Evolutionary conservation across 345 rosid species (phyloP).

Genomic region (Lepidium aucheri): DNA sequence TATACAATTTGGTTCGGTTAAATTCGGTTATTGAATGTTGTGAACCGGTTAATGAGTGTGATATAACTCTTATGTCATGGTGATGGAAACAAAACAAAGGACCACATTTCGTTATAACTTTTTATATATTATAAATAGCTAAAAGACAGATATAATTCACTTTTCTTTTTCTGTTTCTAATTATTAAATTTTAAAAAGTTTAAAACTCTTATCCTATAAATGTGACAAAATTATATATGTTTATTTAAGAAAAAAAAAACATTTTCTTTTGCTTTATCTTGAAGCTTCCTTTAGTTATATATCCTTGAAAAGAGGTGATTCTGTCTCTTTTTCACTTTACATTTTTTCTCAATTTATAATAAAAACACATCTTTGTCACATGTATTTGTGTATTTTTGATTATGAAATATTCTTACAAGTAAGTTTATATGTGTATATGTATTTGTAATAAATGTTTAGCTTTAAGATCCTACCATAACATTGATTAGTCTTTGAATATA

Average conservation of each 20-base stretch:
- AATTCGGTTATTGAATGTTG: neutral
- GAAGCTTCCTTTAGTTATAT: slow-evolving; percentile 17
- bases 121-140: neutral
- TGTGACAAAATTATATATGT: neutral
- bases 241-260: neutral
- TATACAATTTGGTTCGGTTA: neutral
- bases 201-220: neutral
- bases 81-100: slow-evolving; percentile 3
- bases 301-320: slow-evolving; percentile 11
- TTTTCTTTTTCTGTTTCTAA: neutral
- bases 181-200: neutral
- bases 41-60: slow-evolving; percentile 12
- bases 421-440: neutral
- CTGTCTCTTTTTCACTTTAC: slow-evolving; percentile 20
- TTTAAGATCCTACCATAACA: slow-evolving; percentile 7
- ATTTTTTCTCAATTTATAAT: slow-evolving; percentile 8
- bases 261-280: slow-evolving; percentile 14
- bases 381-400: slow-evolving; percentile 6
- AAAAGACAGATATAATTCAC: slow-evolving; percentile 16
- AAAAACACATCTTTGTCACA: slow-evolving; percentile 18
- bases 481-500: slow-evolving; percentile 11
- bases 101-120: slow-evolving; percentile 14
- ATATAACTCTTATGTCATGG: slow-evolving; percentile 20
- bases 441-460: slow-evolving; percentile 12
- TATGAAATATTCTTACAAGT: neutral